These are phyloP conservation scores for Hypoxylon sp. DNA, from an alignment of 2,329 filamentous ascomycete species.

Conservation along the genomic window DNA sequence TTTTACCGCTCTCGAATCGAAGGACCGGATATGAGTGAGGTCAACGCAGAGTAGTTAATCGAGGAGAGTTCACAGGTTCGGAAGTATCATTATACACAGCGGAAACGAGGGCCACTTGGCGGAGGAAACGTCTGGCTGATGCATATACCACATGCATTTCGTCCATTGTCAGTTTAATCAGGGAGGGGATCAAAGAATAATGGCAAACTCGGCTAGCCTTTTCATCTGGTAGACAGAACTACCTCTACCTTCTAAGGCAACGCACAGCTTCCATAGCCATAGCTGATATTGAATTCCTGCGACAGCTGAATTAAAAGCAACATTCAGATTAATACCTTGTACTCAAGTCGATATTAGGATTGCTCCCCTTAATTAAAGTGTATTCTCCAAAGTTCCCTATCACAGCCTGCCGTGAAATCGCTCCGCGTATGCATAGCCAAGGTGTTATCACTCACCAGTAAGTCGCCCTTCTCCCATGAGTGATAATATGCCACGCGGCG, in stretches of 20 bases:
- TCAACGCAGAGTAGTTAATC: no score
- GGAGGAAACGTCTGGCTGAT: no score
- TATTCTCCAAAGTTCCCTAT: constrained; percentile 65
- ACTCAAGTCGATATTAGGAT: neutral
- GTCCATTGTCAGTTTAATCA: no score
- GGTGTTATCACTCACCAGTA: constrained; percentile 66
- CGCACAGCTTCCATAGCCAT: neutral
- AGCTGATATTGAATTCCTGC: neutral
- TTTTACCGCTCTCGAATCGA: neutral
- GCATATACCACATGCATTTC: no score
- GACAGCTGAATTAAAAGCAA: neutral
- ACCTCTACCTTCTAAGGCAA: neutral
- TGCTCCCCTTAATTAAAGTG: constrained; percentile 59
- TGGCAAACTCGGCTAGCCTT: neutral
- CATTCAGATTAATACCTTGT: neutral
- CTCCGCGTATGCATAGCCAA: constrained; percentile 64
- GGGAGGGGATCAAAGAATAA: neutral
- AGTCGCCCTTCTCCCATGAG: constrained; percentile 67
- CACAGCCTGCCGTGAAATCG: constrained; percentile 59
- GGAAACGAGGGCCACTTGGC: no score
- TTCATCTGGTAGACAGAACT: neutral
- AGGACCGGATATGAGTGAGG: no score
- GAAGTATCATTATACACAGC: no score
- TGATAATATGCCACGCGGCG: constrained; percentile 64
- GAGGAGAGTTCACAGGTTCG: no score